Percentiles rank a stretch among this genome's conserved stretches.
Conservation (phyloP, 495 filamentous ascomycete genomes). For the Cercophora scortea region DNA sequence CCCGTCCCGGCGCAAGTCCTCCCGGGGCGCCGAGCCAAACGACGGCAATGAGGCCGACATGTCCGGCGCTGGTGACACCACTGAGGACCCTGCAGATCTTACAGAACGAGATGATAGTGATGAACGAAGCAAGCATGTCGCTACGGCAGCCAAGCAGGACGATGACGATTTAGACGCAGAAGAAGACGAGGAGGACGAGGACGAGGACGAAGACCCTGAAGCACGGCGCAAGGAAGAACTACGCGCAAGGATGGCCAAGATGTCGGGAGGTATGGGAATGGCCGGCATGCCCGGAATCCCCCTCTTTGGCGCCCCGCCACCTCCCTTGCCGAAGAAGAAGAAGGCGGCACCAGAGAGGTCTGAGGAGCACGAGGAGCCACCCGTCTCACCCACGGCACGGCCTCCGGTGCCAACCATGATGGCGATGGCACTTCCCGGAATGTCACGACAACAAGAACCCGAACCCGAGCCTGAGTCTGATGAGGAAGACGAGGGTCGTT, state of each 20-base stretch:
- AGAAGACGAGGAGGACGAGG: conserved; percentile 56
- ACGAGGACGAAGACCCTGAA: conserved; percentile 87
- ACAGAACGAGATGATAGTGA: conserved; percentile 71
- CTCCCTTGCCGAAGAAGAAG: conserved; percentile 54
- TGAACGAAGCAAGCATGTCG: conserved; percentile 34
- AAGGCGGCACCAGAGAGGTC: conserved; percentile 42
- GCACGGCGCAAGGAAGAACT: conserved; percentile 79
- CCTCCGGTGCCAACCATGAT: conserved; percentile 68
- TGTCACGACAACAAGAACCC: conserved; percentile 38
- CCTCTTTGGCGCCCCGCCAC: conserved; percentile 57
- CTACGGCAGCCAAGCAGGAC: conserved; percentile 27
- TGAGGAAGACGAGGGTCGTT: conserved; percentile 30
- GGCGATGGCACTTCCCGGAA: conserved; percentile 68
- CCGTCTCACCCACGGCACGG: conserved; percentile 33
- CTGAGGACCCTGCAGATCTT: conserved; percentile 71
- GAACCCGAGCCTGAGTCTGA: conserved; percentile 21
- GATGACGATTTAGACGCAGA: conserved; percentile 38
- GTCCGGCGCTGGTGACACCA: conserved; percentile 75
- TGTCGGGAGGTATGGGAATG: conserved; percentile 98
- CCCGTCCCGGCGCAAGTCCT: conserved; percentile 44
- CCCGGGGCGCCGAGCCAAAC: conserved; percentile 41
- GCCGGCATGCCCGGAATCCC: conserved; percentile 86
- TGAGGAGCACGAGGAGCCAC: conserved; percentile 39
- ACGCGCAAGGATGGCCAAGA: conserved; percentile 92
- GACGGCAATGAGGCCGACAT: conserved; percentile 88